Evolutionary conservation across 768 basidiomycete genomes (phyloP).

Genomic region (Collybia nuda): DNA sequence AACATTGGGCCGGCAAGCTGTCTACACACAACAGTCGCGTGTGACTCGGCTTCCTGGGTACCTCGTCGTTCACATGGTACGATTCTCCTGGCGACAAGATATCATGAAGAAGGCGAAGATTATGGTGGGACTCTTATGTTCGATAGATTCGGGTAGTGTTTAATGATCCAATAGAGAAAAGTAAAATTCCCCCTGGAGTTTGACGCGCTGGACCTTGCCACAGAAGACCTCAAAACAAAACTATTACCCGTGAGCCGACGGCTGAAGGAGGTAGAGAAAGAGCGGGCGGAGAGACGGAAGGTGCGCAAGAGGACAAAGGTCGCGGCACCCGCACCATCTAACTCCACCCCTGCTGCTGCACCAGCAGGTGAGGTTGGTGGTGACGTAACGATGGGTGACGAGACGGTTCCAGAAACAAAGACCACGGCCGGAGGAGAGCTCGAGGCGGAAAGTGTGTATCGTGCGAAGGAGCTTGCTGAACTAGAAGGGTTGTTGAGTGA

Average conservation of each 20-base stretch:
- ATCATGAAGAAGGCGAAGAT: slow-evolving; percentile 95
- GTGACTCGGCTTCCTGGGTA: slow-evolving; percentile 83
- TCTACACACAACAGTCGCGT: slow-evolving; percentile 79
- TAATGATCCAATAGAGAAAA: slow-evolving; percentile 53
- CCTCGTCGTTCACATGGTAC: slow-evolving; percentile 91
- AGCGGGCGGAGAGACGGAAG: slow-evolving; percentile 79
- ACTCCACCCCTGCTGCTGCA: slow-evolving; percentile 20
- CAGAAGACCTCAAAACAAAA: slow-evolving; percentile 75
- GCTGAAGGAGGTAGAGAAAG: slow-evolving; percentile 81
- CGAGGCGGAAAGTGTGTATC: slow-evolving; percentile 64
- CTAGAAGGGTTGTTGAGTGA: slow-evolving; percentile 65
- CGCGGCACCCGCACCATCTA: slow-evolving; percentile 23
- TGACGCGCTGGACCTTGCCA: slow-evolving; percentile 80
- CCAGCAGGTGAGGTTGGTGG: slow-evolving; percentile 14
- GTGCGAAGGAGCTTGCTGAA: slow-evolving; percentile 63
- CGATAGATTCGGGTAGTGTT: no score
- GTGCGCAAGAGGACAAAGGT: slow-evolving; percentile 74
- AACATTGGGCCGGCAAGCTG: slow-evolving; percentile 74
- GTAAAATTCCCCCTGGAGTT: slow-evolving; percentile 92
- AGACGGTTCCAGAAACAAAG: slow-evolving; percentile 22
- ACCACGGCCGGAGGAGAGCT: slow-evolving; percentile 43
- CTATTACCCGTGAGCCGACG: slow-evolving; percentile 69
- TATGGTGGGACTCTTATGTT: slow-evolving; percentile 56
- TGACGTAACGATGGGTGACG: slow-evolving; percentile 53
- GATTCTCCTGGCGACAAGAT: slow-evolving; percentile 93